These are phyloP conservation scores for Curvularia sp. DNA, from an alignment of 2,329 filamentous ascomycete species.

Conservation along the genomic window DNA sequence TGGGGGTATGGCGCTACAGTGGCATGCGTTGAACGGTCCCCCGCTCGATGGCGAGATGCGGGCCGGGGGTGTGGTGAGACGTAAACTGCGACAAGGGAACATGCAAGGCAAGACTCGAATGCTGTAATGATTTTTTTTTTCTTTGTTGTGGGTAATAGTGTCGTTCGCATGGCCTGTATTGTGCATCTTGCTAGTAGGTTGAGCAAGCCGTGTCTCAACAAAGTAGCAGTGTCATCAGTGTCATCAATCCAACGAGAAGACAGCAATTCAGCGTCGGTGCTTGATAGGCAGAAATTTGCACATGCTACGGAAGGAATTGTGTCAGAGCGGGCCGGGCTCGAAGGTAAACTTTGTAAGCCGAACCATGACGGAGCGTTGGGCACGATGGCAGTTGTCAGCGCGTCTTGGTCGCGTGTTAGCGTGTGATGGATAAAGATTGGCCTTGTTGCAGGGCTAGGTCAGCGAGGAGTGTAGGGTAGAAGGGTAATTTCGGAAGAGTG, in stretches of 20 bases:
- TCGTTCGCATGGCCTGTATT: background rate
- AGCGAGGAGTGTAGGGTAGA: slow-evolving; percentile 18
- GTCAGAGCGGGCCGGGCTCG: background rate
- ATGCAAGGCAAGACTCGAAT: background rate
- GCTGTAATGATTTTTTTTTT: background rate
- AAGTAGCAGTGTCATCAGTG: no score
- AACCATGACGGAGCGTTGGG: background rate
- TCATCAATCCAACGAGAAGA: background rate
- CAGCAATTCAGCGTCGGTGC: background rate
- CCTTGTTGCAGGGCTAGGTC: slow-evolving; percentile 23
- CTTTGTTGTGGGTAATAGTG: background rate
- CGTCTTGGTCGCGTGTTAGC: slow-evolving; percentile 13
- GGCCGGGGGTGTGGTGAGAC: background rate
- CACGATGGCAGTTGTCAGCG: background rate
- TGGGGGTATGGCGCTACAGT: background rate
- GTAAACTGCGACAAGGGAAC: background rate
- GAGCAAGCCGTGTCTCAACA: background rate
- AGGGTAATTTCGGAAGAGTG: no score
- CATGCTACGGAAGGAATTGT: background rate
- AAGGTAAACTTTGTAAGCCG: slow-evolving; percentile 1
- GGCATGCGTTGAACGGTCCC: background rate
- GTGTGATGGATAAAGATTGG: slow-evolving; percentile 21
- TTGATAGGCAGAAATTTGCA: background rate
- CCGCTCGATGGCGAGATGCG: slow-evolving; percentile 1
- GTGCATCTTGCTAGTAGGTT: background rate